A percentile compares a stretch with the other conserved stretches of the same genome.
These are phyloP conservation scores for Xylariaceae sp. DNA, from an alignment of 2,329 filamentous ascomycete species.

Conservation along the genomic window DNA sequence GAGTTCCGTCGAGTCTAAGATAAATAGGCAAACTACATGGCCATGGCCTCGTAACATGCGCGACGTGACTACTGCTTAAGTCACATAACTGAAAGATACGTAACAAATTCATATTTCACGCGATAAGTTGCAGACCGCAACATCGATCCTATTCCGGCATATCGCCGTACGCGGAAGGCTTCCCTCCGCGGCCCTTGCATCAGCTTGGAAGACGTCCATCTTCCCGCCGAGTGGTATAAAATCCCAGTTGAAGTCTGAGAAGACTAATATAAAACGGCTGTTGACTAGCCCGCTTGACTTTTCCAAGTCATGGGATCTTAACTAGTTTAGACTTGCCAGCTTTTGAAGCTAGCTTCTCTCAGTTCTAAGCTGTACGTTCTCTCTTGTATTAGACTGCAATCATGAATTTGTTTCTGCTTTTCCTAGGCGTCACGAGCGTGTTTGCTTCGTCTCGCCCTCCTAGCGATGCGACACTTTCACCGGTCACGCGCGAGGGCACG, in stretches of 20 bases:
- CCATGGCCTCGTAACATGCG: neutral
- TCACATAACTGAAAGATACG: neutral
- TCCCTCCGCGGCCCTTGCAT: slow-evolving; percentile 24
- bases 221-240: too few relatives aligned
- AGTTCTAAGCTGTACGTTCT: neutral
- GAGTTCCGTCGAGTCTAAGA: too few relatives aligned
- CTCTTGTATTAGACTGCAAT: neutral
- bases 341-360: neutral
- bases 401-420: slow-evolving; percentile 20
- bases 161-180: slow-evolving; percentile 15
- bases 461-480: slow-evolving; percentile 22
- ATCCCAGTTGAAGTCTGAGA: neutral
- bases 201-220: slow-evolving; percentile 5
- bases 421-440: slow-evolving; percentile 17
- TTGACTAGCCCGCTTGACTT: neutral
- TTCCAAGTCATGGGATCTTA: neutral
- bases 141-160: slow-evolving; percentile 8
- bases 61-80: neutral
- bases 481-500: slow-evolving; percentile 42
- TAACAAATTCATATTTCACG: neutral
- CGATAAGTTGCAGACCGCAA: slow-evolving; percentile 1
- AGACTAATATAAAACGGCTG: neutral
- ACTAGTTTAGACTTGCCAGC: neutral
- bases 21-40: too few relatives aligned
- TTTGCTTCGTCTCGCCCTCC: slow-evolving; percentile 14